Evolutionary conservation across 2,329 filamentous ascomycete species (phyloP), one percentile per base, ranked within the genome.

Genomic region (Colletotrichum tropicicola): DNA sequence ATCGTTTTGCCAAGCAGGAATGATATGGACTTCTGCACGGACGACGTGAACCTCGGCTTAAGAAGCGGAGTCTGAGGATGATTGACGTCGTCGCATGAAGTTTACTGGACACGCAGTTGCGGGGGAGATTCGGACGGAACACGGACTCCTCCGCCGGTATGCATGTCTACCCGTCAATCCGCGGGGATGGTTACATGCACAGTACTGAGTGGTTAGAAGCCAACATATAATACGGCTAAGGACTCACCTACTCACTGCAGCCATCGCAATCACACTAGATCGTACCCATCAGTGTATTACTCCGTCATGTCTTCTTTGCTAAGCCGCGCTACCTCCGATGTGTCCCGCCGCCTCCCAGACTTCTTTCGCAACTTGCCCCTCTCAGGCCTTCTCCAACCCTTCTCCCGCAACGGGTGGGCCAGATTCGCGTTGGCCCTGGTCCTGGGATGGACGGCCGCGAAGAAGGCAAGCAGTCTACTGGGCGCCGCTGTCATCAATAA

Each of bases 51-150:
- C 59, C 59, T 59, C 47, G 54, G 47, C 47, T 32, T 21, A 17
- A 28, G n/a, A 21, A 55, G 58, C 51, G 43, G 43, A 61, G 54
- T 54, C 37, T 59, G 25, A 44, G 13, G 21, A 17, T 30, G 19
- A 35, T 35, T 52, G 54, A 63, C 45, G 59, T 51, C 45, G 45
- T 28, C 30, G n/a, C 37, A 12, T 43, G n/a, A 63, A 59, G 54
- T 32, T 52, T 52, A 44, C 17, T 27, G 17, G 23, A 30, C 23
- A 15, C 39, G 21, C n/a, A n/a, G 27, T 54, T 63, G 59, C 59
- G 59, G 59, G 59, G 59, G 39, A 63, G 54, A 19, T 32, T 17
- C 19, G 25, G 32, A 51, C 53, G 59, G 53, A 27, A 12, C 37
- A 15, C 53, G 44, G 27, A 21, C 17, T 7, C 4, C 28, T 12